Percentiles rank a stretch among this genome's conserved stretches.
Evolutionary conservation across 2,329 filamentous ascomycete genomes (phyloP).

Genomic region (Verticillium nubilum): DNA sequence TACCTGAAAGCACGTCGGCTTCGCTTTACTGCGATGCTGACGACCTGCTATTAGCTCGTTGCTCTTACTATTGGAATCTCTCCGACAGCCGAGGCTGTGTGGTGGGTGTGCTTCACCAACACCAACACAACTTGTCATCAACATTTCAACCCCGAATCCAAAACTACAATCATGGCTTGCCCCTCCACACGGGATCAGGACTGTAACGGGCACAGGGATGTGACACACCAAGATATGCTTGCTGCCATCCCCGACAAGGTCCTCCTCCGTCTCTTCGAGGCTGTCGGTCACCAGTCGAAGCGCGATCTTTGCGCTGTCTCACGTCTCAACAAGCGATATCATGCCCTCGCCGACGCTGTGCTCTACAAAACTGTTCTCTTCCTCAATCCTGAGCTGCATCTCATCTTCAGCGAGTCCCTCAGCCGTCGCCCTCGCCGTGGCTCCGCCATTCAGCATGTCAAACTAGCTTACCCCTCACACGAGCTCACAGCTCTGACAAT

Average conservation of each 20-base stretch:
- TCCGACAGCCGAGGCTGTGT: background rate
- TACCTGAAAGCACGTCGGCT: background rate
- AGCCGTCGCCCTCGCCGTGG: constrained; percentile 38
- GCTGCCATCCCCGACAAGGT: constrained; percentile 31
- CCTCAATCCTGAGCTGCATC: constrained; percentile 39
- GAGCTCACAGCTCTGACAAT: constrained; percentile 36
- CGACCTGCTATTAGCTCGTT: background rate
- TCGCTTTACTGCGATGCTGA: background rate
- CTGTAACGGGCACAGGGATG: background rate
- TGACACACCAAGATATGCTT: constrained; percentile 11
- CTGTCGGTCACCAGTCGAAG: constrained; percentile 22
- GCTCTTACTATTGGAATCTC: background rate
- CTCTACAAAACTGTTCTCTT: constrained; percentile 42
- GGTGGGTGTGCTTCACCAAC: background rate
- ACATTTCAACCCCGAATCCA: background rate
- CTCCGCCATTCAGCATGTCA: constrained; percentile 38
- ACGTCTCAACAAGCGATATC: constrained; percentile 34
- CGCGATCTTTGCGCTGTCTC: constrained; percentile 38
- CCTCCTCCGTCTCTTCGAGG: constrained; percentile 33
- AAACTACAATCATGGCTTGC: background rate
- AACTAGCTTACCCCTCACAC: constrained; percentile 37
- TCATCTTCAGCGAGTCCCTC: constrained; percentile 43
- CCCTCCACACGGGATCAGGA: background rate
- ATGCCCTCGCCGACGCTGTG: constrained; percentile 38
- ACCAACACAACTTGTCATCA: background rate